These are phyloP conservation scores for Paecilomyces fulvus DNA, from an alignment of 2,329 filamentous ascomycete species.

Conservation along the genomic window DNA sequence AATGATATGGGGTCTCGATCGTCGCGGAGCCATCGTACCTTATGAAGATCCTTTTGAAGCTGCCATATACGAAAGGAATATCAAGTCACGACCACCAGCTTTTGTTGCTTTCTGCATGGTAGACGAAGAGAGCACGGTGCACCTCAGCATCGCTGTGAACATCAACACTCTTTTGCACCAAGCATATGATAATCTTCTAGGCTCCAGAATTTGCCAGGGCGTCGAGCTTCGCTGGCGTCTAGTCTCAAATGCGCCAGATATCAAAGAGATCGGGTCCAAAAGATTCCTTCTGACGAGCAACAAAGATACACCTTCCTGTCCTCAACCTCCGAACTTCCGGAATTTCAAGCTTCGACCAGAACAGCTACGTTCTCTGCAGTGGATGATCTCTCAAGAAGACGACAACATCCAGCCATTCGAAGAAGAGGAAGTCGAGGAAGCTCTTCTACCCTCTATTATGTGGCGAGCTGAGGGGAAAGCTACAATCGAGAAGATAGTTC, in stretches of 20 bases:
- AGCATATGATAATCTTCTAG: constrained; percentile 21
- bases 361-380: constrained; percentile 48
- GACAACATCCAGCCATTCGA: constrained; percentile 32
- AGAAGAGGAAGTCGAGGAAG: constrained; percentile 52
- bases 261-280: constrained; percentile 23
- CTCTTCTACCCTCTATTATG: constrained; percentile 39
- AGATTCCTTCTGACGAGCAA: constrained; percentile 40
- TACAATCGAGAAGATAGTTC: constrained; percentile 28
- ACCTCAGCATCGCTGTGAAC: constrained; percentile 33
- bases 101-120: constrained; percentile 33
- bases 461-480: constrained; percentile 51
- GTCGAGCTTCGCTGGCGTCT: constrained; percentile 38
- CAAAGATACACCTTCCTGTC: constrained; percentile 19
- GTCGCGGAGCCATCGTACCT: constrained; percentile 26
- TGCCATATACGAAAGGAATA: constrained; percentile 40
- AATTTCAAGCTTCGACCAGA: constrained; percentile 38
- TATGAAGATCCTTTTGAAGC: constrained; percentile 46
- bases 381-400: constrained; percentile 52
- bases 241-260: constrained; percentile 35
- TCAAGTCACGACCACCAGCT: constrained; percentile 41
- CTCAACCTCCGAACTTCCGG: constrained; percentile 29
- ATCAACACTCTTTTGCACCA: constrained; percentile 29
- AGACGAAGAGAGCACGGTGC: constrained; percentile 19
- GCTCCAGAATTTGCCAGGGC: constrained; percentile 4
- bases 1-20: constrained; percentile 25